Conservation (phyloP, 2,329 filamentous ascomycete genomes). For the Chaetothyriales sp. region DNA sequence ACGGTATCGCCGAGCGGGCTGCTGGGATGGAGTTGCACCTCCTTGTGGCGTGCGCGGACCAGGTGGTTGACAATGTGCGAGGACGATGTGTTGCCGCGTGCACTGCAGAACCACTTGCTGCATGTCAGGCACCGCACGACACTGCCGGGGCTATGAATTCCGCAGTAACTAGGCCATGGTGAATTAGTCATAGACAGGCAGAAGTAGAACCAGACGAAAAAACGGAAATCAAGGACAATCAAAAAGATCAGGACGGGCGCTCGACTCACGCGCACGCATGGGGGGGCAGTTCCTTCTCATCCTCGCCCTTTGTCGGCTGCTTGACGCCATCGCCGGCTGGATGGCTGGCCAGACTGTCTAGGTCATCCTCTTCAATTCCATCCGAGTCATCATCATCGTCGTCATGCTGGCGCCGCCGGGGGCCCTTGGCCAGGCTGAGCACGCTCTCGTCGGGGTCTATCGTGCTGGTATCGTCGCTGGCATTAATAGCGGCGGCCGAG, state of each 20-base stretch:
- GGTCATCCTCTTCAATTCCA: slow-evolving; percentile 66
- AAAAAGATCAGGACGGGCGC: neutral
- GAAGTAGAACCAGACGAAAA: neutral
- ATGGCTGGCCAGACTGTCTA: slow-evolving; percentile 62
- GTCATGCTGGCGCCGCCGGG: slow-evolving; percentile 55
- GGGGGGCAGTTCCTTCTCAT: slow-evolving; percentile 77
- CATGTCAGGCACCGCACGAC: slow-evolving; percentile 94
- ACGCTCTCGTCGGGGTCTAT: slow-evolving; percentile 67
- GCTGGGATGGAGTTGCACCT: slow-evolving; percentile 88
- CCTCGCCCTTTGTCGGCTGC: slow-evolving; percentile 45
- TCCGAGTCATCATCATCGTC: slow-evolving; percentile 76
- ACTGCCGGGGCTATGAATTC: slow-evolving; percentile 86
- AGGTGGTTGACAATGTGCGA: slow-evolving; percentile 98
- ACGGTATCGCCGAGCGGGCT: slow-evolving; percentile 91
- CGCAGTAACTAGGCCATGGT: slow-evolving; percentile 57
- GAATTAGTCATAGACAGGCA: neutral
- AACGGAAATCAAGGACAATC: neutral
- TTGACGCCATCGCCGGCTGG: slow-evolving; percentile 54
- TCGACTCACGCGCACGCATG: slow-evolving; percentile 84
- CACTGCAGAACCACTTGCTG: slow-evolving; percentile 98
- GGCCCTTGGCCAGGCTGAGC: slow-evolving; percentile 48
- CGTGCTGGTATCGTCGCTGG: slow-evolving; percentile 60
- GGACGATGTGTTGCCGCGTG: slow-evolving; percentile 86
- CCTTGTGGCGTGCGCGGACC: slow-evolving; percentile 92
- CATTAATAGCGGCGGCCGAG: slow-evolving; percentile 74